Evolutionary conservation across 345 rosid species (phyloP).

Genomic region (Moricandia arvensis): DNA sequence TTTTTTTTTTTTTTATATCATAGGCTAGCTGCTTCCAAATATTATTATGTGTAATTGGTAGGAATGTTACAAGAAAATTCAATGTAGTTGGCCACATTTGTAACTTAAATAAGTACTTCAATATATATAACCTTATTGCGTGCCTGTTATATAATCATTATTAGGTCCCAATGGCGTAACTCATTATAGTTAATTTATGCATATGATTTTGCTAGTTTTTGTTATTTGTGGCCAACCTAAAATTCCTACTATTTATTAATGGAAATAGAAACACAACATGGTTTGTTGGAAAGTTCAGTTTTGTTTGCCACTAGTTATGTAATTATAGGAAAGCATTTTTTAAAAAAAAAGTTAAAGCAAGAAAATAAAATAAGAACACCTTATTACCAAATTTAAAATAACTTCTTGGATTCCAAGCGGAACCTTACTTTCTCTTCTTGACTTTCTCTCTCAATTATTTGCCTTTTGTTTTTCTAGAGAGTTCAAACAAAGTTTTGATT

Average conservation of each 20-base stretch:
- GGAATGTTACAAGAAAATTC: background rate
- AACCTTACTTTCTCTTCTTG: background rate
- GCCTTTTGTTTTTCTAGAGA: background rate
- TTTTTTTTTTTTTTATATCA: no score
- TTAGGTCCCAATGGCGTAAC: background rate
- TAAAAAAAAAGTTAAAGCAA: background rate
- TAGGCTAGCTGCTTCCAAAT: no score
- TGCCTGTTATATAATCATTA: background rate
- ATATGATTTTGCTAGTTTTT: background rate
- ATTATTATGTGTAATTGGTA: background rate
- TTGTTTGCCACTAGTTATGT: conserved; percentile 16
- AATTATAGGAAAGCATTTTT: background rate
- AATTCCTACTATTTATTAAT: background rate
- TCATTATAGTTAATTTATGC: background rate
- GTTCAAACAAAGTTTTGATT: background rate
- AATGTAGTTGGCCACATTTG: background rate
- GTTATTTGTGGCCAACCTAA: background rate
- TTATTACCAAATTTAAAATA: background rate
- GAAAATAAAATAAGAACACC: background rate
- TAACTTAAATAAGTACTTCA: background rate
- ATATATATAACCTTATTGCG: background rate
- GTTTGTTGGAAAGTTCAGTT: background rate
- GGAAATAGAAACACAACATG: background rate
- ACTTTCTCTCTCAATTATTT: background rate
- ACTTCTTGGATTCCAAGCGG: conserved; percentile 11